Evolutionary conservation across 495 filamentous ascomycete genomes (phyloP).

Genomic region (Annulohypoxylon nitens): DNA sequence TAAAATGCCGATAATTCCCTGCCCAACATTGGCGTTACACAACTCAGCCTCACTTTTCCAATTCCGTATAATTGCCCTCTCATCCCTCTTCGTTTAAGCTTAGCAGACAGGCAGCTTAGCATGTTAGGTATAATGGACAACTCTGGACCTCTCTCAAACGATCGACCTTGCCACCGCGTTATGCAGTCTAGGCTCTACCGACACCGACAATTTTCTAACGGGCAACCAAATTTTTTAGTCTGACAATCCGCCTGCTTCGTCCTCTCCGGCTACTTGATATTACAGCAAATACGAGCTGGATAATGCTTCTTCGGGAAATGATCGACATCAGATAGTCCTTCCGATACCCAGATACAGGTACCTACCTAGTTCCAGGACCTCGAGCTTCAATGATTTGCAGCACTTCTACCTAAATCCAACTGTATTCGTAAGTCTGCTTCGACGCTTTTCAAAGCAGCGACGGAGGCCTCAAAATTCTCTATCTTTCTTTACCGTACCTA

Average conservation of each 20-base stretch:
- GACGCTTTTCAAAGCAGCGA: not conserved
- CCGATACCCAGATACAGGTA: constrained; percentile 21
- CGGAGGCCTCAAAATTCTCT: constrained; percentile 28
- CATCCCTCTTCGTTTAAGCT: constrained; percentile 22
- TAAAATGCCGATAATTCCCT: constrained; percentile 38
- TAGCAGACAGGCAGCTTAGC: too few relatives aligned
- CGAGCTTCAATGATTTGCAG: constrained; percentile 13
- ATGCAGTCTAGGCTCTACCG: constrained; percentile 33
- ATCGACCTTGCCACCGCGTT: constrained; percentile 42
- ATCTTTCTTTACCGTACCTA: not conserved
- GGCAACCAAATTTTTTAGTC: constrained; percentile 9
- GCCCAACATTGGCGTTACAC: constrained; percentile 37
- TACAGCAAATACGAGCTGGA: constrained; percentile 40
- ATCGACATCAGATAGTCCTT: constrained; percentile 27
- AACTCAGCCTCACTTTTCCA: constrained; percentile 47
- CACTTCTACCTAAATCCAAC: constrained; percentile 16
- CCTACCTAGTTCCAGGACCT: not conserved
- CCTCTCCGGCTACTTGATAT: constrained; percentile 28
- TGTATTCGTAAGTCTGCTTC: constrained; percentile 31
- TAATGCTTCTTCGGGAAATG: constrained; percentile 23
- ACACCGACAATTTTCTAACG: constrained; percentile 15
- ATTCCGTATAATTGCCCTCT: constrained; percentile 40
- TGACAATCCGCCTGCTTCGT: constrained; percentile 17
- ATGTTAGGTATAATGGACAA: constrained; percentile 26
- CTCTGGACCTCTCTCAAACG: constrained; percentile 37